These are phyloP conservation scores for Talaromyces sp. DNA, from an alignment of 2,329 filamentous ascomycete genomes.

Conservation along the genomic window DNA sequence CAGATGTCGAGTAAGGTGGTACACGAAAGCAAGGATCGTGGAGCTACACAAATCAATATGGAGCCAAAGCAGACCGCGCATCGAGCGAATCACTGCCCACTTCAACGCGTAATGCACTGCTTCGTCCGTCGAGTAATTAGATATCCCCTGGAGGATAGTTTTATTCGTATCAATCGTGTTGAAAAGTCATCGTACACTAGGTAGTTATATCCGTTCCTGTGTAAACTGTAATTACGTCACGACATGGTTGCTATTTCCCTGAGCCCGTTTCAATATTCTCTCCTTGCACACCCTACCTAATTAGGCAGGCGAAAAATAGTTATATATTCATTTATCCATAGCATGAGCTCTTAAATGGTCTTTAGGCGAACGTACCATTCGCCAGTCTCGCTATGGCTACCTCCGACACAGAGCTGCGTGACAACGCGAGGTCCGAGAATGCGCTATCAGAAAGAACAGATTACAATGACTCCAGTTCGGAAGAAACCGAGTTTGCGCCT, in stretches of 20 bases:
- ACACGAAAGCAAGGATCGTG: not conserved
- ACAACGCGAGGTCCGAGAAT: not conserved
- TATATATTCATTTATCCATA: not conserved
- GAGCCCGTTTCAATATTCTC: not conserved
- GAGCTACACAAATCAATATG: not conserved
- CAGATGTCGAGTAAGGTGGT: not conserved
- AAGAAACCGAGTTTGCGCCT: not conserved
- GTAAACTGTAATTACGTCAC: not conserved
- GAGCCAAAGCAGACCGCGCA: not conserved
- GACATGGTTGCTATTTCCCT: not conserved
- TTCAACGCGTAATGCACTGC: not conserved
- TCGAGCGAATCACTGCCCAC: not conserved
- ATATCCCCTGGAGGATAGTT: not conserved
- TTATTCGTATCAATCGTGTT: too few species aligned
- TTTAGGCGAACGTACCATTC: not conserved
- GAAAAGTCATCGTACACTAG: too few species aligned
- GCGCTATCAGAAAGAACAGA: not conserved
- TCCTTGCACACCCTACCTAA: not conserved
- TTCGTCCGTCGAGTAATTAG: not conserved
- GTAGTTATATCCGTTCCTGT: not conserved
- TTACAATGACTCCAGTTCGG: not conserved
- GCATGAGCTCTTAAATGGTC: not conserved
- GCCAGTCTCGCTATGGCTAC: not conserved
- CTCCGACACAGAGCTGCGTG: not conserved
- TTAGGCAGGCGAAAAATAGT: not conserved